phyloP scores from a whole-genome alignment of 192 early-diverging fungal species.

The Jimgerdemannia flammicorona region DNA sequence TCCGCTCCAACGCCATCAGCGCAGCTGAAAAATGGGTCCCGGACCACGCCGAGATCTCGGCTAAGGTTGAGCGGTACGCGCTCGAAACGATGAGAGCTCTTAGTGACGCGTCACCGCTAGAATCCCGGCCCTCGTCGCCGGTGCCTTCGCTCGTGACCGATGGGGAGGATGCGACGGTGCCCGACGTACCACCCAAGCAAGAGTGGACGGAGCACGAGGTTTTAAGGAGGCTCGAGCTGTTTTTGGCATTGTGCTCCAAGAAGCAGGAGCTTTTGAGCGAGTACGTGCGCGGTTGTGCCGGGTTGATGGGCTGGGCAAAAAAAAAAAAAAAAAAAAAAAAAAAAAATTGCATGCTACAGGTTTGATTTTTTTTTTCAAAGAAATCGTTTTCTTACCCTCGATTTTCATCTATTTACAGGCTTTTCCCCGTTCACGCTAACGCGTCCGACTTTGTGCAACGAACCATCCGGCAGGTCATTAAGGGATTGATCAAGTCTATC shows the following conservation, averaged over 20 bases:
- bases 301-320: background rate
- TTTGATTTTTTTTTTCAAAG: too few relatives aligned
- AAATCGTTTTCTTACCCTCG: background rate
- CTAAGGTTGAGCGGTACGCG: slow-evolving; percentile 46
- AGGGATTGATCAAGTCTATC: slow-evolving; percentile 63
- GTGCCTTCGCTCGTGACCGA: background rate
- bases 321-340: too few relatives aligned
- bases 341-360: too few relatives aligned
- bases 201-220: slow-evolving; percentile 62
- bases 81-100: slow-evolving; percentile 16
- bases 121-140: background rate
- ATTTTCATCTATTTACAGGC: slow-evolving; percentile 24
- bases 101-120: slow-evolving; percentile 6
- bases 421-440: slow-evolving; percentile 46
- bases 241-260: slow-evolving; percentile 70
- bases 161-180: background rate
- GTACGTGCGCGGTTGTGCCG: slow-evolving; percentile 36
- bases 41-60: slow-evolving; percentile 40
- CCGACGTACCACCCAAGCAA: background rate
- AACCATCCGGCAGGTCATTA: slow-evolving; percentile 53
- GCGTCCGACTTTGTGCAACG: slow-evolving; percentile 37
- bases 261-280: slow-evolving; percentile 61
- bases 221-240: slow-evolving; percentile 65
- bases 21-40: slow-evolving; percentile 55
- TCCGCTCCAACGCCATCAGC: slow-evolving; percentile 56